Base-by-base conservation (phyloP, 768 basidiomycete genomes). In the Cyathus striatus region DNA sequence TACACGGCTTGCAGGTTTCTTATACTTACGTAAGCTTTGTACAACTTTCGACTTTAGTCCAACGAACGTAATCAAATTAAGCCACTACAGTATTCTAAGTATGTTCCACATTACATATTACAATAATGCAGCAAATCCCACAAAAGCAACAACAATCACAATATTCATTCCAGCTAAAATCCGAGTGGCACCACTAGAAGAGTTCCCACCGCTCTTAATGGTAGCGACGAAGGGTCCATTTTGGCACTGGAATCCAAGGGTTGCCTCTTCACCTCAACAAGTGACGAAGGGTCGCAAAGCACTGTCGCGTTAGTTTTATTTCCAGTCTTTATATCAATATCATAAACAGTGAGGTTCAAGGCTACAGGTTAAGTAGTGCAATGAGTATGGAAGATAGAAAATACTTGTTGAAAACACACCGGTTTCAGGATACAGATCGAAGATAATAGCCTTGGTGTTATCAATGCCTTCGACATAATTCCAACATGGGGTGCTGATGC, bases 401-500 rank as follows among this genome's bases (percentile, higher is more conserved):
- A 7, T 30, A 6, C 16, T 21, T 36, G 24, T 10, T n/a, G 20
- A 38, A 6, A 25, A 34, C 54, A 12, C 45, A 63, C 63, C 64
- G 17, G 67, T 67, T 9, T 51, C 62, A 16, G 62, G 59, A 49
- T 54, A 66, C 9, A 67, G 45, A 43, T 68, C 64, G 20, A 67
- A 60, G n/a, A 69, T 63, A 30, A 68, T 59, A 7, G 55, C 59
- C 32, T 64, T 59, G 6, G 61, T 61, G 21, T 57, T 53, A 35
- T 63, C 59, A 18, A 61, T 56, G 38, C 66, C 66, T 12, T 54
- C 36, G 35, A 68, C 57, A 34, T 52, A 65, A 46, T 69, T 69
- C 67, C 67, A 69, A 51, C 66, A 69, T 6, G 64, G 64, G 23
- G 54, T 55, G 41, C 58, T 64, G 41, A 69, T 64, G 46, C 67